Percentiles rank a stretch among this genome's conserved stretches.
These are phyloP conservation scores for Xerocomellus intermedius DNA, from an alignment of 768 basidiomycete species.

Conservation along the genomic window DNA sequence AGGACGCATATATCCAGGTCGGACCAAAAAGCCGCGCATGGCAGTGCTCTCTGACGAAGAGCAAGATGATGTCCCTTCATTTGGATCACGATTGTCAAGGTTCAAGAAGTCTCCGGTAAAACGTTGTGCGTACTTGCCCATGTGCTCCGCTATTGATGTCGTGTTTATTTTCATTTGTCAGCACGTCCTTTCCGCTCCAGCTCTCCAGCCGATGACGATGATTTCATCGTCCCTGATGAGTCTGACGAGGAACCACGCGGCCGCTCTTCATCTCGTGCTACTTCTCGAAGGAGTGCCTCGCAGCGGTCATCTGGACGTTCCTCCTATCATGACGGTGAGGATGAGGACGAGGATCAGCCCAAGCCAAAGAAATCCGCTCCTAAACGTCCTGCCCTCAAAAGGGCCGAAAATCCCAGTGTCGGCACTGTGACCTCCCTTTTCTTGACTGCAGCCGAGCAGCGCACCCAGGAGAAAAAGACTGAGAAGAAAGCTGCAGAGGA, in stretches of 20 bases:
- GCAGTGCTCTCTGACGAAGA: constrained; percentile 48
- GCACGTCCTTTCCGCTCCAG: constrained; percentile 39
- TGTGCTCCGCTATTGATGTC: background rate
- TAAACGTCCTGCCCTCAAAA: constrained; percentile 34
- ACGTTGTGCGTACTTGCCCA: constrained; percentile 38
- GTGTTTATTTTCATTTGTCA: constrained; percentile 23
- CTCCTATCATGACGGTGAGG: constrained; percentile 40
- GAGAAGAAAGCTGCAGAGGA: constrained; percentile 80
- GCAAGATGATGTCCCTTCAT: constrained; percentile 43
- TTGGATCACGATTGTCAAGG: constrained; percentile 58
- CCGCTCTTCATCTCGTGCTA: constrained; percentile 52
- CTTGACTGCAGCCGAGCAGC: constrained; percentile 80
- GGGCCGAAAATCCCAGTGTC: constrained; percentile 28
- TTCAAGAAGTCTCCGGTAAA: constrained; percentile 66
- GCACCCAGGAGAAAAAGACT: constrained; percentile 72
- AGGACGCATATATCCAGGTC: constrained; percentile 32
- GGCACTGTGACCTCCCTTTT: constrained; percentile 44
- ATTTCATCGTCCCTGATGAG: constrained; percentile 70
- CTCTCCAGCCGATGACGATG: constrained; percentile 59
- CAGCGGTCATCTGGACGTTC: constrained; percentile 33
- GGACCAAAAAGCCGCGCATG: constrained; percentile 61
- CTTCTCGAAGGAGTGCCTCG: constrained; percentile 41
- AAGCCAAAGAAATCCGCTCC: constrained; percentile 38
- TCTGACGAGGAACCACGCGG: constrained; percentile 53
- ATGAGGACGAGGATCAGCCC: constrained; percentile 36